These are phyloP conservation scores for Trypanosoma scelopori DNA, from an alignment of 208 protist species.

Conservation along the genomic window DNA sequence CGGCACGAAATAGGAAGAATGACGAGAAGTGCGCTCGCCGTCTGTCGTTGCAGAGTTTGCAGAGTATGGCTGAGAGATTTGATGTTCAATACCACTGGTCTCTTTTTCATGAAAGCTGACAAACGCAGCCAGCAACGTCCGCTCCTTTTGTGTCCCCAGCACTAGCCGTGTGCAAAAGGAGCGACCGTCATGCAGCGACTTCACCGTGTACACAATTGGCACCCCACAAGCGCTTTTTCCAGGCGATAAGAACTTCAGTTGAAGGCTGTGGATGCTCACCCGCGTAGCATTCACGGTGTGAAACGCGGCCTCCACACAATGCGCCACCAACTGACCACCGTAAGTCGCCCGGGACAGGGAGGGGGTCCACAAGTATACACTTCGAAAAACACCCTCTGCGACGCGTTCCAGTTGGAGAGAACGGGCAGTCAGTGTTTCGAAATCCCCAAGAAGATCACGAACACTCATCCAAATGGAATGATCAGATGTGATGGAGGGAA, in stretches of 20 bases:
- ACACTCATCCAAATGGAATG: slow-evolving; percentile 5
- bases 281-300: slow-evolving; percentile 24
- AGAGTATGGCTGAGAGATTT: slow-evolving; percentile 23
- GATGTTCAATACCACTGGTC: slow-evolving; percentile 23
- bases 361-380: slow-evolving; percentile 35
- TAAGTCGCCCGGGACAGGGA: slow-evolving; percentile 26
- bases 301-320: slow-evolving; percentile 40
- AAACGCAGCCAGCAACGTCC: slow-evolving; percentile 24
- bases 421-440: slow-evolving; percentile 6
- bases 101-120: slow-evolving; percentile 41
- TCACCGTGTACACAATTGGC: slow-evolving; percentile 37
- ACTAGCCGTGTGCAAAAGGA: slow-evolving; percentile 36
- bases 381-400: slow-evolving; percentile 23
- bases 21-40: not conserved
- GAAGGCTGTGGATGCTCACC: slow-evolving; percentile 43
- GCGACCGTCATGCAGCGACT: slow-evolving; percentile 27
- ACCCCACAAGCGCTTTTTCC: slow-evolving; percentile 16
- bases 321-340: slow-evolving; percentile 53
- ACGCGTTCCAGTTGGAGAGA: slow-evolving; percentile 36
- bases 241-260: slow-evolving; percentile 40
- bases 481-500: not conserved
- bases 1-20: not conserved
- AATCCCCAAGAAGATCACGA: slow-evolving; percentile 16
- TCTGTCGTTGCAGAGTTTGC: not conserved
- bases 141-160: slow-evolving; percentile 23